Base-by-base conservation (phyloP, 2,329 filamentous ascomycete genomes). In the Claviceps monticola region DNA sequence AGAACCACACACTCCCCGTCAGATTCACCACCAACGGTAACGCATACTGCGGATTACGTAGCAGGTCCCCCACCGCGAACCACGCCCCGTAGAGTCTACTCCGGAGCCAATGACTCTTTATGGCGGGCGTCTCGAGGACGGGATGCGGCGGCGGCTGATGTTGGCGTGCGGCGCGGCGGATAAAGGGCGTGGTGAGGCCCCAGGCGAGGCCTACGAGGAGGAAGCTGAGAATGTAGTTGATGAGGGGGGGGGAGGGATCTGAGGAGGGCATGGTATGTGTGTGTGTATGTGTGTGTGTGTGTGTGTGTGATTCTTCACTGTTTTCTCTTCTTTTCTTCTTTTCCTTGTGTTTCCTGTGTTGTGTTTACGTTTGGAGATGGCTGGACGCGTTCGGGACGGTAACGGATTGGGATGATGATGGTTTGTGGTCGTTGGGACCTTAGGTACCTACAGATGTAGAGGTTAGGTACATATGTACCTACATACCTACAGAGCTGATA, bases 1-100 rank as follows among this genome's bases (percentile, higher is more conserved):
- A 97, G 69, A 97, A 97, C 91, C 91, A 97, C 51, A 96, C 77
- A 63, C 88, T 95, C 34, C 91, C 91, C 2, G 91, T 95, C 50
- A 97, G 70, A 65, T 97, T 97, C 53, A 95, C 69, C 50, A 95
- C 69, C 59, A 97, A 68, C 19, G 91, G 91, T 26, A 95, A 70
- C 5, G 88, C 86, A 68, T 97, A 97, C 17, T 80, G 78, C 38
- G 90, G 90, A 59, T 89, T 89, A 53, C 78, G 74, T 50, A 97
- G 68, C 53, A 96, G 72, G 62, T 95, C 90, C 13, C 82, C 62
- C 1, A 91, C 86, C 3, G 82, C 84, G 64, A 88, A 93, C 61
- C 84, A 79, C 7, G 83, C 74, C 1, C 77, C 77, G 56, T 81
- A 78, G 1, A 84, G 55, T 61, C 79, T 84, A 51, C 73, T 71